phyloP scores from a whole-genome alignment of 148 eudicot species.

The Persicaria tinctoria region DNA sequence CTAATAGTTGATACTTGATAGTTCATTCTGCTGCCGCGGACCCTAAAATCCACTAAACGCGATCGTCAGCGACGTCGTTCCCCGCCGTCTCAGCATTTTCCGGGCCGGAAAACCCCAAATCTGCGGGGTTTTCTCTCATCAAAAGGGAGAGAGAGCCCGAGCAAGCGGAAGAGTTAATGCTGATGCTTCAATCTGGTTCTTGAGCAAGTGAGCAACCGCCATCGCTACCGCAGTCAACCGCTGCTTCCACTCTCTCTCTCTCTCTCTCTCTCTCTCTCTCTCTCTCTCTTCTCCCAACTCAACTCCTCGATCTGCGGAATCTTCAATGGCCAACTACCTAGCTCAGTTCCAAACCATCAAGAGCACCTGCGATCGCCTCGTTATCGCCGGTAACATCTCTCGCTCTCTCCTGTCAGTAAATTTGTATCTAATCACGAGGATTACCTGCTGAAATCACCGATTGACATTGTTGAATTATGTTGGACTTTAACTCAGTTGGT shows the following conservation, averaged over 20 bases:
- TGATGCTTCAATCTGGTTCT: not conserved
- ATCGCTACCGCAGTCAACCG: not conserved
- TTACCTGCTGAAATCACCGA: not conserved
- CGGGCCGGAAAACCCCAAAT: constrained; percentile 4
- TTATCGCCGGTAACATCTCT: constrained; percentile 58
- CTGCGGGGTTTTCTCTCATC: constrained; percentile 6
- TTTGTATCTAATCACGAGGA: constrained; percentile 12
- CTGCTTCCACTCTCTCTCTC: constrained; percentile 8
- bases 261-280: constrained; percentile 6
- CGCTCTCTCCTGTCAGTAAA: not conserved
- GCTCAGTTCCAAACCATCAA: constrained; percentile 91
- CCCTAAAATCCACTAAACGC: constrained; percentile 4
- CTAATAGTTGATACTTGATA: not conserved
- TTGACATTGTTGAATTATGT: not conserved
- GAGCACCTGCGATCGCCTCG: constrained; percentile 54
- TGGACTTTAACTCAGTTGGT: not conserved
- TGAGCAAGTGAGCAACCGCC: constrained; percentile 5
- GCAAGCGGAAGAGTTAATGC: not conserved
- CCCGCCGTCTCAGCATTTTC: not conserved
- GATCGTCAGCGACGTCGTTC: constrained; percentile 5
- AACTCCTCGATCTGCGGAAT: constrained; percentile 22
- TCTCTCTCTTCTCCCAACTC: not conserved
- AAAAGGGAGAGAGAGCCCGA: constrained; percentile 2
- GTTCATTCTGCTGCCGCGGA: not conserved
- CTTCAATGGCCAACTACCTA: constrained; percentile 78